These are phyloP conservation scores for Paraconiothyrium brasiliense DNA, from an alignment of 2,329 filamentous ascomycete genomes.

Conservation along the genomic window DNA sequence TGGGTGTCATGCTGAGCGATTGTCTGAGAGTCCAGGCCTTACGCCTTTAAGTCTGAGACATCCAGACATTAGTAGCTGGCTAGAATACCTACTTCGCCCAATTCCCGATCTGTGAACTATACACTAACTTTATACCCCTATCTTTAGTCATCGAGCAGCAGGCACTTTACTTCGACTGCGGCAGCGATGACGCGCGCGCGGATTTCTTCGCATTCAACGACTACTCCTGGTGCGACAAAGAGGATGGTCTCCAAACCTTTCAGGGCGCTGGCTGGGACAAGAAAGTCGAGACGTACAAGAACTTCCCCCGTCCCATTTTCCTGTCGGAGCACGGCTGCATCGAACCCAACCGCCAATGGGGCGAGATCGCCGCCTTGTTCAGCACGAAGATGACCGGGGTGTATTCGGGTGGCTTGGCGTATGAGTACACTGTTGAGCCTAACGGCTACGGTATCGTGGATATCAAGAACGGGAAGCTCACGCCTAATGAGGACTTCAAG, in stretches of 20 bases:
- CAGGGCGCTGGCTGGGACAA: constrained; percentile 76
- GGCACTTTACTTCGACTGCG: constrained; percentile 93
- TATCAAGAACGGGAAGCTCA: constrained; percentile 65
- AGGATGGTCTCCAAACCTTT: constrained; percentile 57
- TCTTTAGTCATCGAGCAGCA: constrained; percentile 79
- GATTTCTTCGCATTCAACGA: constrained; percentile 93
- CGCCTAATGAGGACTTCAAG: constrained; percentile 70
- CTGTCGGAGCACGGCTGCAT: constrained; percentile 94
- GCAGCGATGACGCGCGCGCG: constrained; percentile 80
- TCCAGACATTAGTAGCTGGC: too few relatives aligned
- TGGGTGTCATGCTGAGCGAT: too few relatives aligned
- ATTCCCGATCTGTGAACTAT: too few relatives aligned
- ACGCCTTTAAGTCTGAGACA: too few relatives aligned
- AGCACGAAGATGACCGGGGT: constrained; percentile 81
- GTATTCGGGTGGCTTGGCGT: constrained; percentile 95
- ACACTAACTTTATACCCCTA: too few relatives aligned
- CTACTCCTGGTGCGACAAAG: constrained; percentile 78
- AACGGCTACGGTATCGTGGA: constrained; percentile 81
- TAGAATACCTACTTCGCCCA: too few relatives aligned
- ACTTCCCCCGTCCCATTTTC: constrained; percentile 68
- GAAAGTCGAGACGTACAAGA: constrained; percentile 48
- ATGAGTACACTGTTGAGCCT: constrained; percentile 80
- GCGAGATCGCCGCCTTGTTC: constrained; percentile 83
- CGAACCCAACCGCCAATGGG: constrained; percentile 81
- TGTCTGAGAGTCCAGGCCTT: too few relatives aligned